phyloP scores from a whole-genome alignment of 768 basidiomycete species.

The Rhodotorula kratochvilovae region DNA sequence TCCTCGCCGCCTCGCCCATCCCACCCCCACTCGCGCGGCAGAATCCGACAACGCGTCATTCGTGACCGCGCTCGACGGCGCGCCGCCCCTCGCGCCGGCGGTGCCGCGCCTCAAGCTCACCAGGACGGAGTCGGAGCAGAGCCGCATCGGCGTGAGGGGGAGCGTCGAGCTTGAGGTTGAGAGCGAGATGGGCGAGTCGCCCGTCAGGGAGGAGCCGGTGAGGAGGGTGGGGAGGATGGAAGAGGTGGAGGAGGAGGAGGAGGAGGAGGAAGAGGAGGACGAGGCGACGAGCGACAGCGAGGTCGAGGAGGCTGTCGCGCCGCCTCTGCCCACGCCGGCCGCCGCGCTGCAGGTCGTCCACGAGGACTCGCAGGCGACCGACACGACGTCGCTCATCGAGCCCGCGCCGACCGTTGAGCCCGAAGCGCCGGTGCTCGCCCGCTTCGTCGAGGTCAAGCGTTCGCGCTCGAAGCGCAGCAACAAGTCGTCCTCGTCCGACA shows the following conservation, averaged over 20 bases:
- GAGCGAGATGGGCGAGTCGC: background rate
- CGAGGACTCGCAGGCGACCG: no score
- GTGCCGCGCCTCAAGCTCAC: slow-evolving; percentile 28
- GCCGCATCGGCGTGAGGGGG: slow-evolving; percentile 11
- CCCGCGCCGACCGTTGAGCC: background rate
- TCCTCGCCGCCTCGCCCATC: background rate
- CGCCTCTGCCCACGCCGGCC: background rate
- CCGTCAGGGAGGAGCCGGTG: background rate
- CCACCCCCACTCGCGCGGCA: background rate
- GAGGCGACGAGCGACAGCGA: background rate
- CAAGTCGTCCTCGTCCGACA: background rate
- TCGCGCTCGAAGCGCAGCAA: background rate
- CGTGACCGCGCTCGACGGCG: slow-evolving; percentile 6
- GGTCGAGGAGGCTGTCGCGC: background rate
- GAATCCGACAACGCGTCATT: slow-evolving; percentile 8
- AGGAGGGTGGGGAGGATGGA: background rate
- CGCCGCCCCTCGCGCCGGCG: background rate
- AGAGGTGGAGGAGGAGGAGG: background rate
- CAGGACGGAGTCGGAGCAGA: slow-evolving; percentile 31
- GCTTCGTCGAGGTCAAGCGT: slow-evolving; percentile 9
- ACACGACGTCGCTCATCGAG: no score
- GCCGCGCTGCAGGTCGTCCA: background rate
- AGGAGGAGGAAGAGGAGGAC: background rate
- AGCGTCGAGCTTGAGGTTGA: slow-evolving; percentile 18
- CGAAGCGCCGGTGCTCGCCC: background rate